Base-by-base conservation (phyloP, 192 early-diverging fungal genomes). In the Jimgerdemannia lactiflua region DNA sequence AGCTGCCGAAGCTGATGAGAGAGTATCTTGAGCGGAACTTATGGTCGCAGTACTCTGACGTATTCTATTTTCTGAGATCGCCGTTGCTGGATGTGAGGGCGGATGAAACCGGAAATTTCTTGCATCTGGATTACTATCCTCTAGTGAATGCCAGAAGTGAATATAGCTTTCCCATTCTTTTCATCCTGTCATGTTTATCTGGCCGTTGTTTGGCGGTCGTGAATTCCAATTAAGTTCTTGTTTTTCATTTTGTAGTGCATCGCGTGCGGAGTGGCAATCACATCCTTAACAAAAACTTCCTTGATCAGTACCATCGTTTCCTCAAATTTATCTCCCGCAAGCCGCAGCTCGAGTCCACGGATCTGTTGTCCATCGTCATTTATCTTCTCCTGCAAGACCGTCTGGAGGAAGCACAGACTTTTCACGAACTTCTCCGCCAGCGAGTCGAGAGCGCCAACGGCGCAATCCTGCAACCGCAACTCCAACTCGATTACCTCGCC, bases 331-430 rank as follows among this genome's bases (percentile, higher is more conserved):
- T 87, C 0, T 54, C 69, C 43, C 75, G 79, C 6, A 84, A 84
- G 44, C 73, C 74, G 4, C 14, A 20, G 3, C 75, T 76, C 20
- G 73, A 76, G 40, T 54, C 63, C 3, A 69, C 64, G 14, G 86
- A 87, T 69, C 67, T 82, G 6, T 49, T 84, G 4, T 74, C 82
- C 29, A 40, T 87, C 67, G 74, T 74, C 6, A 66, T 83, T 0
- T 87, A 87, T 68, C 70, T 87, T 3, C 11, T 87, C 18, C 72
- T 80, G 17, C 86, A 87, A 79, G 86, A 85, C 8, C 75, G 86
- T 17, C 76, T 87, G 63, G 64, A 72, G 4, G 86, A 87, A 43
- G 84, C 80, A n/a, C 65, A 75, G 64, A 11, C 63, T 75, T 4
- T 66, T 39, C 17, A 42, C 43, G n/a, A n/a, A 73, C 71, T 76